These are phyloP conservation scores for Acanthamoeba sp. DNA, from an alignment of 208 protist genomes.

Conservation along the genomic window DNA sequence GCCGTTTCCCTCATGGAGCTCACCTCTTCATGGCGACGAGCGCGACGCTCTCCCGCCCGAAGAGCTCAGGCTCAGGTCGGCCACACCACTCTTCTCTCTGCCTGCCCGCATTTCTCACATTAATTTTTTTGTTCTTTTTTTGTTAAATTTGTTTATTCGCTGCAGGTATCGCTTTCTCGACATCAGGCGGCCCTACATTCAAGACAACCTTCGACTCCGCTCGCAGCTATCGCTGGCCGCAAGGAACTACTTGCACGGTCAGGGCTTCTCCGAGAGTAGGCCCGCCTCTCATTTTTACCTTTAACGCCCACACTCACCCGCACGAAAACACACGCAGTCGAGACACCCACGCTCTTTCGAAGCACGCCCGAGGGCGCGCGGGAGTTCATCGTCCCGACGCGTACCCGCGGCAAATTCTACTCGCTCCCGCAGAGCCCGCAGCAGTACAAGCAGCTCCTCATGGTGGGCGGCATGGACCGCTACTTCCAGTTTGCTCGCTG, in stretches of 20 bases:
- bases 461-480: slow-evolving; percentile 90
- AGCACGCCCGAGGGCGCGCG: slow-evolving; percentile 91
- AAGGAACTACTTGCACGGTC: slow-evolving; percentile 69
- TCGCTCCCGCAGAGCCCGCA: slow-evolving; percentile 89
- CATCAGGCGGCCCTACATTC: slow-evolving; percentile 79
- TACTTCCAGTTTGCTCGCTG: slow-evolving; percentile 93
- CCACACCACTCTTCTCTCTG: background rate
- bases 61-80: background rate
- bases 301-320: background rate
- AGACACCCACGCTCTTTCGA: slow-evolving; percentile 90
- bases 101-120: background rate
- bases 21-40: background rate
- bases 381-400: slow-evolving; percentile 91
- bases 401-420: slow-evolving; percentile 87
- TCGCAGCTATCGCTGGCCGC: slow-evolving; percentile 73
- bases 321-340: slow-evolving; percentile 78
- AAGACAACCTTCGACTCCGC: slow-evolving; percentile 82
- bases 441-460: slow-evolving; percentile 92
- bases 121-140: background rate
- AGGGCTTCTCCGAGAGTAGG: background rate
- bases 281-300: background rate
- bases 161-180: slow-evolving; percentile 87
- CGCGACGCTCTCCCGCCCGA: background rate
- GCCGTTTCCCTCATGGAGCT: slow-evolving; percentile 66
- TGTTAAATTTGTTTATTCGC: background rate